Evolutionary conservation across 2,329 filamentous ascomycete species (phyloP), one percentile per base, ranked within the genome.

Genomic region (Aspergillus chevalieri): DNA sequence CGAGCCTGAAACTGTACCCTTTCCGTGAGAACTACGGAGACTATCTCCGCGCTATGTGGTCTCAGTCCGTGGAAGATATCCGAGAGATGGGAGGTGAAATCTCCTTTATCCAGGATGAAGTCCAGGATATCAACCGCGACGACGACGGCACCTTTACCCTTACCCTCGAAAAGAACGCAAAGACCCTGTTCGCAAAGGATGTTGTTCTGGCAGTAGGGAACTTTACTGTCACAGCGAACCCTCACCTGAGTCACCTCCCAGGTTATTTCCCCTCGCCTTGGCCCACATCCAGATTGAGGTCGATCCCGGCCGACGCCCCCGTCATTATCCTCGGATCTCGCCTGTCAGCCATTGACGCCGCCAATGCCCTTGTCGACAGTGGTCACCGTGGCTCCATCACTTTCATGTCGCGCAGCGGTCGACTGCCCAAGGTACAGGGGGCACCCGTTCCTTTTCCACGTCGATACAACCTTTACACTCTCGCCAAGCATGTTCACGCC

Each of bases 321-420:
- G 43, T 53, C 12, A 24, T 51, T 15, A 41, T 53, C 19, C 34
- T 53, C 19, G 51, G 51, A 1, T 53, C 51, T 5, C 41, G 51
- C n/a, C 26, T 53, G 9, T 50, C 51, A 1, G 51, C 51, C 19
- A 46, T 53, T 10, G 51, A 53, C 34, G 38, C 48, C 3, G 51
- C 51, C 2, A 44, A 48, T 3, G 41, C 21, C 14, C 48, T 53
- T 22, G 41, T 45, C 3, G 33, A 48, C 14, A 45, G 46, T 43
- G 51, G 51, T 1, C 49, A 53, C 22, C 45, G 39, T 21, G 51
- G 48, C n/a, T 30, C 41, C 10, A 51, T 53, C 19, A 50, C 45
- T 6, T 51, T 53, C 5, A 50, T 53, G 48, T 50, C 48, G 36
- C 44, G 48, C 15, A 53, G 51, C 36, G 51, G 51, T 14, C 36